Base-by-base conservation (phyloP, 768 basidiomycete species). In the Kwoniella heveanensis region DNA sequence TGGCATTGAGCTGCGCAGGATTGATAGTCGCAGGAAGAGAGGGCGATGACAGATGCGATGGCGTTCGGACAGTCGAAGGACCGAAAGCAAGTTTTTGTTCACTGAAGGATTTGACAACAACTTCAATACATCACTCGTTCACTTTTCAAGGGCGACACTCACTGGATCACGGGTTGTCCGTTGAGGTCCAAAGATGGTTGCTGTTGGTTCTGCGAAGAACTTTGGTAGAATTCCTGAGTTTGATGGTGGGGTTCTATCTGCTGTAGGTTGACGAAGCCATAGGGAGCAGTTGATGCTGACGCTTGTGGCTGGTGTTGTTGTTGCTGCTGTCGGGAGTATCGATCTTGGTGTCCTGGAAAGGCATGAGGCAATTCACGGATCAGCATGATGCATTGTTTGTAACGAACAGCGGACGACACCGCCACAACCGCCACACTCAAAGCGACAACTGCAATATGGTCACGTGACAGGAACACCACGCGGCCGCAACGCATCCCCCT, bases 251-350 rank as follows among this genome's bases (percentile, higher is more conserved):
- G 64, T 24, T 60, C 54, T 8, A 66, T 50, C 36, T 66, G 54
- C 27, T 66, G 59, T 5, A 66, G 32, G 5, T 54, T 49, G 6
- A 66, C 65, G 24, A 57, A 66, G 10, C 54, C 56, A 25, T 57
- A 57, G 1, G 54, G 53, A 6, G 57, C 25, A 4, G 25, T 26
- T 21, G 30, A 24, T 29, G 17, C 17, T 17, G 39, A 17, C 39
- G 9, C 10, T 19, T 17, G 39, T 44, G 8, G 8, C 39, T 44
- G 39, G 9, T 9, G 39, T 17, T 44, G 39, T 17, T 19, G 39
- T 17, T 44, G 39, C 39, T 44, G 39, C 3, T 44, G 39, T 19
- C 19, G 39, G 15, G 3, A 10, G 39, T 44, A 44, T 17, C 19
- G 39, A 17, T 17, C 39, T n/a, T n/a, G n/a, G 17, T 44, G 39